Evolutionary conservation across 495 filamentous ascomycete species (phyloP).

Genomic region (Bacidia gigantensis): DNA sequence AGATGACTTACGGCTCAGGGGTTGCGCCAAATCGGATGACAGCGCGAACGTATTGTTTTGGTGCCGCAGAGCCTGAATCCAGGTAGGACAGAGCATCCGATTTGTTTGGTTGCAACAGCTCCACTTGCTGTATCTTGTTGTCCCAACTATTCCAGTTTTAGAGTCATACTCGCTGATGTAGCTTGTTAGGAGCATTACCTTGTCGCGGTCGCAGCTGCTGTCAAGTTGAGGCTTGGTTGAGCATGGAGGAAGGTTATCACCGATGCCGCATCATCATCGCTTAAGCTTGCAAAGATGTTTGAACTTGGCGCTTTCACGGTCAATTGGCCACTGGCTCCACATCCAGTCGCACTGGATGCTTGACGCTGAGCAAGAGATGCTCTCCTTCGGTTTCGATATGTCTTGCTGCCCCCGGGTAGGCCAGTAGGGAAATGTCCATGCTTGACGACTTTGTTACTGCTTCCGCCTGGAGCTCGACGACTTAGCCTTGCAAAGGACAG

Average conservation of each 20-base stretch:
- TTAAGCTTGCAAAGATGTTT: slow-evolving; percentile 2
- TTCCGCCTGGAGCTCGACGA: too few species aligned
- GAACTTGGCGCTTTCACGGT: background rate
- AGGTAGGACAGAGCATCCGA: slow-evolving; percentile 34
- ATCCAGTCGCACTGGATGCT: background rate
- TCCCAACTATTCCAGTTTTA: background rate
- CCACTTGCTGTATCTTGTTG: slow-evolving; percentile 14
- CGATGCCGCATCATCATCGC: background rate
- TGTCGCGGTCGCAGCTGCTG: background rate
- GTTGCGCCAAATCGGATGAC: slow-evolving; percentile 28
- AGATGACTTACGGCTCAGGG: slow-evolving; percentile 29
- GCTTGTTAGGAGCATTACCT: background rate
- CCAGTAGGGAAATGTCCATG: slow-evolving; percentile 2
- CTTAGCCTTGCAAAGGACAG: background rate
- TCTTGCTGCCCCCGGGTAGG: background rate
- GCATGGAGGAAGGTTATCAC: slow-evolving; percentile 1
- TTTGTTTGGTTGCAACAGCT: slow-evolving; percentile 40
- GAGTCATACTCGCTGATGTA: background rate
- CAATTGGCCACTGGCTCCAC: background rate
- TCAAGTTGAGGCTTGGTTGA: slow-evolving; percentile 3
- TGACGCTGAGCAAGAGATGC: slow-evolving; percentile 1
- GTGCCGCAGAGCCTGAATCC: slow-evolving; percentile 24
- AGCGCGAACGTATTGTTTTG: slow-evolving; percentile 35
- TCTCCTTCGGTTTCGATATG: background rate
- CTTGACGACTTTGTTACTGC: too few species aligned